Base-by-base conservation (phyloP, 2,329 filamentous ascomycete genomes). In the Fusarium redolens region DNA sequence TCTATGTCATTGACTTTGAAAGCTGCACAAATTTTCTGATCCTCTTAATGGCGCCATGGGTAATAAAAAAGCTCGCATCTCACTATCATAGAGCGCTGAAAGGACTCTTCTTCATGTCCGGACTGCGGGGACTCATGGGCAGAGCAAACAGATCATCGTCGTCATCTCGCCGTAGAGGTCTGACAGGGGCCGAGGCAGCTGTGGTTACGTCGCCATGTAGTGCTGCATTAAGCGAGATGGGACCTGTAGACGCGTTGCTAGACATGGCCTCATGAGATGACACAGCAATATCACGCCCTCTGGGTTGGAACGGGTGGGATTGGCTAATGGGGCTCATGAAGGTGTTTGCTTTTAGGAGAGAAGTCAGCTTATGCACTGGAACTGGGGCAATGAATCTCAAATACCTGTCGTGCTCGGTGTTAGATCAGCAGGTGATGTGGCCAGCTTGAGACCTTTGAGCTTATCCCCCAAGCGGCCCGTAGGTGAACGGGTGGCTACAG, bases 71-170 rank as follows among this genome's bases (percentile, higher is more conserved):
- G 25, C 18, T 48, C 40, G 30, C 43, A 31, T 37, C 40, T 57
- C 22, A 48, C 33, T 22, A 37, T 73, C 43, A 78, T 61, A 88
- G 71, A 31, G 89, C 82, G 75, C 88, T 90, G 78, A 97, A 98
- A 0, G 94, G 95, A 78, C 93, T 95, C 75, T 91, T 93, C 59
- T 91, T 90, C 86, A 96, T 94, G 75, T 97, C 94, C 0, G 95
- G 95, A 77, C 93, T 95, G 56, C 95, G 87, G 2, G 95, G 95
- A 77, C 93, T 96, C 83, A 97, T 90, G 3, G 94, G 94, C 58
- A 97, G 87, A 1, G 94, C 95, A 79, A 98, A 98, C 5, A 97
- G 86, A 44, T 93, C 95, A 65, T 97, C 94, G 73, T 94, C 92
- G 1, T 71, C 77, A 33, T 81, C 79, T 38, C 76, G 74, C 20